phyloP scores from a whole-genome alignment of 768 basidiomycete species.

The Neoboletus magnificus region DNA sequence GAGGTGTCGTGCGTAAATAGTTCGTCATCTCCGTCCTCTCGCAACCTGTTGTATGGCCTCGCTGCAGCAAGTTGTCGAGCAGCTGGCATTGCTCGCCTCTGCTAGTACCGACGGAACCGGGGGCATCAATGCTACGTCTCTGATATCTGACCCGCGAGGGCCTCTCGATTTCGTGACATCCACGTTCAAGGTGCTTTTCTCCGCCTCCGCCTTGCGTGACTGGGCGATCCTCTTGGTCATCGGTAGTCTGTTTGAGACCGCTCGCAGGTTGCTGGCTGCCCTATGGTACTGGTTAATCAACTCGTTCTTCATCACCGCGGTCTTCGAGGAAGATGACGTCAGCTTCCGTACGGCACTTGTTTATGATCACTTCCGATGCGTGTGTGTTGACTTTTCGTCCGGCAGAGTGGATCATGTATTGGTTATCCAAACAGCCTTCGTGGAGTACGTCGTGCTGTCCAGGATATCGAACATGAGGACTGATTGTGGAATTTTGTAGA shows the following conservation, averaged over 20 bases:
- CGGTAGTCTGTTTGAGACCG: constrained; percentile 59
- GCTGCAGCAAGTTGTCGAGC: constrained; percentile 30
- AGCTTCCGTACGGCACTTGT: constrained; percentile 45
- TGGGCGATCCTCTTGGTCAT: constrained; percentile 63
- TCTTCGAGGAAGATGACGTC: constrained; percentile 56
- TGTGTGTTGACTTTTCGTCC: neutral
- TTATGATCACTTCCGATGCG: neutral
- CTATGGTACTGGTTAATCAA: constrained; percentile 44
- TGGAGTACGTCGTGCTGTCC: constrained; percentile 44
- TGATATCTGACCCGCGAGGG: constrained; percentile 10
- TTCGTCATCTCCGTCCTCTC: neutral
- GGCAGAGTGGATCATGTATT: constrained; percentile 68
- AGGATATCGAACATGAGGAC: neutral
- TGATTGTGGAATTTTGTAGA: constrained; percentile 12
- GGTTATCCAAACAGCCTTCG: constrained; percentile 60
- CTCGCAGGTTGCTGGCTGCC: constrained; percentile 44
- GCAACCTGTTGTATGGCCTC: constrained; percentile 19
- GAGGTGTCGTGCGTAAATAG: neutral
- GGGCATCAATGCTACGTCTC: constrained; percentile 13
- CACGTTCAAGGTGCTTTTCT: constrained; percentile 44
- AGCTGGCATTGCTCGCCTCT: constrained; percentile 24
- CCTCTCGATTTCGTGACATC: constrained; percentile 33
- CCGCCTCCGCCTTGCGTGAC: constrained; percentile 54
- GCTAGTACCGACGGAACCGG: constrained; percentile 7
- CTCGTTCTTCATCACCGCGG: constrained; percentile 61